phyloP scores from a whole-genome alignment of 2,329 filamentous ascomycete genomes.

The Ascochyta pisi region DNA sequence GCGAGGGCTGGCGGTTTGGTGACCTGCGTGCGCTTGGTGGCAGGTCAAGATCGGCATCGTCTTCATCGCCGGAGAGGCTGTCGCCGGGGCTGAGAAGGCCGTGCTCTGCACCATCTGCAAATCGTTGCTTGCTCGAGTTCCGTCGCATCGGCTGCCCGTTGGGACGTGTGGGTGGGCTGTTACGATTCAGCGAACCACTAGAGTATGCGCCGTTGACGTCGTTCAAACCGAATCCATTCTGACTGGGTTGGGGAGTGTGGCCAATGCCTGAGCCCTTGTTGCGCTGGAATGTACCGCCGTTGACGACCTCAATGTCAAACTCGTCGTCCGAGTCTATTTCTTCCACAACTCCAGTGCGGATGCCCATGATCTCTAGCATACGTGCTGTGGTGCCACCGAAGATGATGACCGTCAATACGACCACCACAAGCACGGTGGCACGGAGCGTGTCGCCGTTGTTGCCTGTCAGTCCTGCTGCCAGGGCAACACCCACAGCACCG shows the following conservation, averaged over 20 bases:
- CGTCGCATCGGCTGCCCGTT: slow-evolving; percentile 57
- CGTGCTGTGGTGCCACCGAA: slow-evolving; percentile 96
- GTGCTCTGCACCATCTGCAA: slow-evolving; percentile 59
- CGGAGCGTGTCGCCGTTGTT: slow-evolving; percentile 82
- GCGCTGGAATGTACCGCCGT: slow-evolving; percentile 78
- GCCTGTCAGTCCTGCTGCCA: slow-evolving; percentile 86
- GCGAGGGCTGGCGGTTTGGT: slow-evolving; percentile 48
- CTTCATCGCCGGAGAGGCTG: slow-evolving; percentile 60
- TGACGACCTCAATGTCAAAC: slow-evolving; percentile 85
- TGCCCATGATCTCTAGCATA: slow-evolving; percentile 98
- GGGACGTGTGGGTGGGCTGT: slow-evolving; percentile 53
- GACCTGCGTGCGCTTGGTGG: slow-evolving; percentile 62
- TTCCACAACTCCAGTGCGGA: slow-evolving; percentile 93
- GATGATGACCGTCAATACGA: slow-evolving; percentile 97
- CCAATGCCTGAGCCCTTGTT: slow-evolving; percentile 79
- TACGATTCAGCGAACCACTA: slow-evolving; percentile 62
- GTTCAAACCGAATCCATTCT: slow-evolving; percentile 63
- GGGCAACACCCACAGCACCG: slow-evolving; percentile 91
- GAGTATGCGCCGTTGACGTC: slow-evolving; percentile 62
- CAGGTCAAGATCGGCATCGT: slow-evolving; percentile 64
- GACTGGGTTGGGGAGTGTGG: slow-evolving; percentile 68
- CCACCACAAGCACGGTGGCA: slow-evolving; percentile 95
- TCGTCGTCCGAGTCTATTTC: slow-evolving; percentile 98
- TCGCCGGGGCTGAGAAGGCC: slow-evolving; percentile 60
- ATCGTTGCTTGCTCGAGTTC: slow-evolving; percentile 58